A percentile compares a stretch with the other conserved stretches of the same genome.
These are phyloP conservation scores for Morella rubra DNA, from an alignment of 306 rosid species.

Conservation along the genomic window DNA sequence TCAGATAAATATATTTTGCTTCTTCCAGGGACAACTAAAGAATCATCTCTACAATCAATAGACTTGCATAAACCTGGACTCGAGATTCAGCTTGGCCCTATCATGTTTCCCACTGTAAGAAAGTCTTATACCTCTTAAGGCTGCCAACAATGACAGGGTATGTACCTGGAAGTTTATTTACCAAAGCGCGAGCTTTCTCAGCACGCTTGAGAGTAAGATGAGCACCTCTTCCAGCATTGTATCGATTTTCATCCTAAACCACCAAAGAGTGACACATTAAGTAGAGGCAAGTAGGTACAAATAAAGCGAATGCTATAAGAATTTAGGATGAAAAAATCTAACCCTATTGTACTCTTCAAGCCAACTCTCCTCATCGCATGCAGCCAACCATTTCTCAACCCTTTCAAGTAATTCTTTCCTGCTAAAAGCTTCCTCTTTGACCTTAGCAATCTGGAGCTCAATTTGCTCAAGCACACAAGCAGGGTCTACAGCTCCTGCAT, in stretches of 20 bases:
- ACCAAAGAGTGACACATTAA: slow-evolving; percentile 21
- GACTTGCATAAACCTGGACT: background rate
- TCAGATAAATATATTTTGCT: slow-evolving; percentile 1
- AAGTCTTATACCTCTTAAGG: background rate
- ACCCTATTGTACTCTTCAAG: slow-evolving; percentile 97
- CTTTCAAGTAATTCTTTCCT: slow-evolving; percentile 93
- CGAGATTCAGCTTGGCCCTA: slow-evolving; percentile 7
- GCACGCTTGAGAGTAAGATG: slow-evolving; percentile 95
- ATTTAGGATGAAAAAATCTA: slow-evolving; percentile 28
- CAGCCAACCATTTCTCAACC: slow-evolving; percentile 85
- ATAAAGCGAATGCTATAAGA: background rate
- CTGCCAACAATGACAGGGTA: slow-evolving; percentile 14
- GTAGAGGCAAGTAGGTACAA: slow-evolving; percentile 13
- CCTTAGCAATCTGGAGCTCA: slow-evolving; percentile 69
- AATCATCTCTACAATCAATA: slow-evolving; percentile 14
- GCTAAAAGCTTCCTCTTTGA: slow-evolving; percentile 90
- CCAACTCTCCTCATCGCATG: slow-evolving; percentile 97
- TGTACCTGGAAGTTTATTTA: slow-evolving; percentile 86
- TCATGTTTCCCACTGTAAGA: slow-evolving; percentile 14
- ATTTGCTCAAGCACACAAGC: slow-evolving; percentile 72
- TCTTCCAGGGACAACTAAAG: background rate
- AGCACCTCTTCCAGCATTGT: slow-evolving; percentile 92
- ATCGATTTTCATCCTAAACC: slow-evolving; percentile 88
- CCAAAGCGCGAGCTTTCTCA: slow-evolving; percentile 89
- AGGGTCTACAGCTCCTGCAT: slow-evolving; percentile 74